Conservation (phyloP, 495 filamentous ascomycete genomes). For the Penicillium roqueforti region DNA sequence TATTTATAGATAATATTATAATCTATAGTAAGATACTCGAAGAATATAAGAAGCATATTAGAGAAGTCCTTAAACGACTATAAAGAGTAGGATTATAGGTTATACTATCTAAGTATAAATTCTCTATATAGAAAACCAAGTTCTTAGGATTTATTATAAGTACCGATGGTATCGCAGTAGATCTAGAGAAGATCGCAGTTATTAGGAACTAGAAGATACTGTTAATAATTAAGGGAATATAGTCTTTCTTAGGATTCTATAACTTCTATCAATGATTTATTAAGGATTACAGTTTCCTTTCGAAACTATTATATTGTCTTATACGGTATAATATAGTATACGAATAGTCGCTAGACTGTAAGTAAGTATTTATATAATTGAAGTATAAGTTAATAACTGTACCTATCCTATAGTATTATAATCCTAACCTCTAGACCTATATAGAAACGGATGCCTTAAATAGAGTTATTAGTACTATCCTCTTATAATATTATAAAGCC, state of each 20-base stretch:
- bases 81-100: neutral
- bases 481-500: neutral
- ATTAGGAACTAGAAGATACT: neutral
- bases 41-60: neutral
- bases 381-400: neutral
- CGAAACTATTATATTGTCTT: neutral
- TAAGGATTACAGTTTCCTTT: neutral
- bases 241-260: neutral
- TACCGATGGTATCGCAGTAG: neutral
- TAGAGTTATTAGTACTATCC: neutral
- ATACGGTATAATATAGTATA: neutral
- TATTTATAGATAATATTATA: neutral
- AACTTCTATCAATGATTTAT: neutral
- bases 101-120: neutral
- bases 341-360: too few species aligned
- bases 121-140: too few species aligned
- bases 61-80: rapidly evolving
- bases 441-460: neutral
- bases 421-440: too few species aligned
- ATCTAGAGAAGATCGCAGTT: neutral
- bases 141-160: neutral
- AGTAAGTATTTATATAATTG: neutral
- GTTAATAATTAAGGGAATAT: neutral
- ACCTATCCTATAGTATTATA: neutral
- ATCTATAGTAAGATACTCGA: too few species aligned